Percentiles rank a stretch among this genome's conserved stretches.
Evolutionary conservation across 2,329 filamentous ascomycete species (phyloP).

Genomic region (Colletotrichum sublineola): DNA sequence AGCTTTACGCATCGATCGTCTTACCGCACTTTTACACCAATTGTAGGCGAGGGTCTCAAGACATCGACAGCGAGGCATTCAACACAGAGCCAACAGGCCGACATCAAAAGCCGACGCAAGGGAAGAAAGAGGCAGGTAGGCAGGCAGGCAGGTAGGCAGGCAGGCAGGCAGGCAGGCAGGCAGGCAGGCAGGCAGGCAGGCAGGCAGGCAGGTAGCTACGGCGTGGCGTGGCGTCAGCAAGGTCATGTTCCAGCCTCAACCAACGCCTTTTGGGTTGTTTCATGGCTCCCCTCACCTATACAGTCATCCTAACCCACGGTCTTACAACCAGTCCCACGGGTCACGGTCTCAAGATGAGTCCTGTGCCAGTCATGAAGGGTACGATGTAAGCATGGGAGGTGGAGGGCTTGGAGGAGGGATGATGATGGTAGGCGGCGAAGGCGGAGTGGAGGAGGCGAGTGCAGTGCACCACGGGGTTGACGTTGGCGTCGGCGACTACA

Average conservation of each 20-base stretch:
- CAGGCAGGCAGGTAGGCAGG: no score
- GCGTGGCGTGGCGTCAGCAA: slow-evolving; percentile 13
- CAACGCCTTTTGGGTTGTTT: slow-evolving; percentile 59
- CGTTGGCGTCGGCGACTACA: slow-evolving; percentile 19
- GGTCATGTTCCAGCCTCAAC: slow-evolving; percentile 68
- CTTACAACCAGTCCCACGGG: background rate
- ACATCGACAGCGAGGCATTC: background rate
- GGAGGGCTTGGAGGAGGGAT: slow-evolving; percentile 8
- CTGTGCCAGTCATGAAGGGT: slow-evolving; percentile 12
- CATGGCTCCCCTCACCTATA: slow-evolving; percentile 44
- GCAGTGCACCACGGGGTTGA: slow-evolving; percentile 1
- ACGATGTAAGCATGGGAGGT: background rate
- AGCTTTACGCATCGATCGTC: background rate
- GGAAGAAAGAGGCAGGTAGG: background rate
- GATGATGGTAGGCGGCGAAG: slow-evolving; percentile 5
- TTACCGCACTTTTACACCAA: background rate
- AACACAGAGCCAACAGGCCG: background rate
- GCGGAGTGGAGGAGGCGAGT: background rate
- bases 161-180: no score
- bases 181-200: no score
- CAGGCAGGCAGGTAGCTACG: background rate
- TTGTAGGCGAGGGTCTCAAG: background rate
- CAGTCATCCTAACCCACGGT: background rate
- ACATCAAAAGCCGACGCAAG: slow-evolving; percentile 2
- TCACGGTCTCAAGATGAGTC: background rate